Percentiles rank a stretch among this genome's conserved stretches.
Evolutionary conservation across 2,329 filamentous ascomycete species (phyloP).

Genomic region (Xylaria sp.): DNA sequence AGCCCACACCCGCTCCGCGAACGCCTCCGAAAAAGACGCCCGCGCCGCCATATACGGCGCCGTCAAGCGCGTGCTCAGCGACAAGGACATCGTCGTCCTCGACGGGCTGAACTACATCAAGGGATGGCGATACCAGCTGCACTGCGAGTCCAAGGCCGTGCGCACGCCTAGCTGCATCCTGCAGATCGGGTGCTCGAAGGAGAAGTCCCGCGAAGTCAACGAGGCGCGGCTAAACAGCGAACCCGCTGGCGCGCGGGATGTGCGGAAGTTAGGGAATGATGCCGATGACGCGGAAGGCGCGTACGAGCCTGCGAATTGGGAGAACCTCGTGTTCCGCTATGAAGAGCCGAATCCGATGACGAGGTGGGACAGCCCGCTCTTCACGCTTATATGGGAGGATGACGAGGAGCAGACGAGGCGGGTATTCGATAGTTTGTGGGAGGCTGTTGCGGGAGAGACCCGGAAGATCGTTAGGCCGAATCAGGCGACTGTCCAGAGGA

Average conservation of each 20-base stretch:
- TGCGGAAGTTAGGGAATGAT: conserved; percentile 29
- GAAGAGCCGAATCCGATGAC: conserved; percentile 89
- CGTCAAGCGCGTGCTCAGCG: conserved; percentile 78
- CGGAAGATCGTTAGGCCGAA: conserved; percentile 77
- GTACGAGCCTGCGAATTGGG: conserved; percentile 72
- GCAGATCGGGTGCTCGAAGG: conserved; percentile 68
- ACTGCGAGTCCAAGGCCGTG: conserved; percentile 84
- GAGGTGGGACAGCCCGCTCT: conserved; percentile 85
- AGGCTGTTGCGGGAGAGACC: conserved; percentile 72
- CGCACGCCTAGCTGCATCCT: conserved; percentile 80
- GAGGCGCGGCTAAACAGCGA: conserved; percentile 62
- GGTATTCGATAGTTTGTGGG: conserved; percentile 77
- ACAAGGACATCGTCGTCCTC: conserved; percentile 80
- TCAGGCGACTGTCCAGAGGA: conserved; percentile 75
- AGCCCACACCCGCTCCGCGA: conserved; percentile 74
- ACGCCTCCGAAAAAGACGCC: conserved; percentile 82
- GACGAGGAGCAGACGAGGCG: conserved; percentile 65
- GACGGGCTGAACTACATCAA: conserved; percentile 91
- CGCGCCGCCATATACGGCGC: conserved; percentile 80
- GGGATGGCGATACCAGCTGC: conserved; percentile 87
- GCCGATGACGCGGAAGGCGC: conserved; percentile 57
- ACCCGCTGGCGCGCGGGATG: conserved; percentile 16
- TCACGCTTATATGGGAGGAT: conserved; percentile 82
- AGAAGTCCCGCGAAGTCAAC: conserved; percentile 69
- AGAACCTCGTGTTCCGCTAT: conserved; percentile 83